These are phyloP conservation scores for Botryotinia globosa DNA, from an alignment of 2,329 filamentous ascomycete species.

Conservation along the genomic window DNA sequence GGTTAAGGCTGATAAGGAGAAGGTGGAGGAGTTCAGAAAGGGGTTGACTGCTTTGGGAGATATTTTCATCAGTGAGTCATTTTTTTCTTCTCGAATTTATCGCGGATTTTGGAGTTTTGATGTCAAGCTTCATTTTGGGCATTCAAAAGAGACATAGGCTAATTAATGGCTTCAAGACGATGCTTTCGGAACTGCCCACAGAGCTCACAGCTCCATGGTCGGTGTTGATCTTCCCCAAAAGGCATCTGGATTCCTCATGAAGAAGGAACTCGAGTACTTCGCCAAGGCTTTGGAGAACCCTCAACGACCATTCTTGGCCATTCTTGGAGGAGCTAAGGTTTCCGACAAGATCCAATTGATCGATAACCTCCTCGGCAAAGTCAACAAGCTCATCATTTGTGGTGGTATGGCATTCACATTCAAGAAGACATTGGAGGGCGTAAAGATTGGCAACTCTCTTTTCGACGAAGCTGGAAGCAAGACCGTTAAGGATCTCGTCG, in stretches of 20 bases:
- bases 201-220: conserved; percentile 99
- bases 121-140: background rate
- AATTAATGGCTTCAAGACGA: conserved; percentile 61
- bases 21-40: conserved; percentile 92
- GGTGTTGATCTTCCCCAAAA: conserved; percentile 94
- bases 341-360: conserved; percentile 99
- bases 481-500: conserved; percentile 81
- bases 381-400: conserved; percentile 94
- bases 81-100: background rate
- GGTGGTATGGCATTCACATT: conserved; percentile 99
- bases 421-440: conserved; percentile 94
- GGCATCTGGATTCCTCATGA: conserved; percentile 97
- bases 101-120: background rate
- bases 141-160: background rate
- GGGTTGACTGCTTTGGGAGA: conserved; percentile 92
- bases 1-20: conserved; percentile 91
- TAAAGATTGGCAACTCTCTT: conserved; percentile 85
- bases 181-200: conserved; percentile 96
- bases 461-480: conserved; percentile 94
- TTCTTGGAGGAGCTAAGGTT: conserved; percentile 96
- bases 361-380: conserved; percentile 97
- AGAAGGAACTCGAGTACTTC: conserved; percentile 99
- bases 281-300: conserved; percentile 92
- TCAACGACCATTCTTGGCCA: conserved; percentile 94
- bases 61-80: conserved; percentile 82